A percentile compares a stretch with the other conserved stretches of the same genome.
phyloP scores from a whole-genome alignment of 1,139 yeast genomes.

The Pichia norvegensis region DNA sequence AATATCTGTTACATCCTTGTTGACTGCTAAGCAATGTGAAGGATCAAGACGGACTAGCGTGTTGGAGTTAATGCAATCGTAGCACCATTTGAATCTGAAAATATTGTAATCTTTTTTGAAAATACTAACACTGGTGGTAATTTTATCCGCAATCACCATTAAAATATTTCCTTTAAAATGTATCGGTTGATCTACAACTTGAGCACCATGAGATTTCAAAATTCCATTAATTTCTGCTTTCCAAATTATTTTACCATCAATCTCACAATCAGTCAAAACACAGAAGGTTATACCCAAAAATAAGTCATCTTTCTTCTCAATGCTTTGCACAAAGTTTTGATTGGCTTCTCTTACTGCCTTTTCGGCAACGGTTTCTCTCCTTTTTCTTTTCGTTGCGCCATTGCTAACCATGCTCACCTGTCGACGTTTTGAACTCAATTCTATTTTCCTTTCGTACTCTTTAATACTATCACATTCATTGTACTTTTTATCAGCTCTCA shows the following conservation, averaged over 20 bases:
- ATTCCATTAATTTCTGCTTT: slow-evolving; percentile 32
- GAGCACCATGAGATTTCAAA: slow-evolving; percentile 48
- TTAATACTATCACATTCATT: slow-evolving; percentile 49
- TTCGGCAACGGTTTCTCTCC: not conserved
- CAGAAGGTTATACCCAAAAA: slow-evolving; percentile 33
- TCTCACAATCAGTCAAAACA: slow-evolving; percentile 25
- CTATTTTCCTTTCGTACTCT: slow-evolving; percentile 34
- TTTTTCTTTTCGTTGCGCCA: not conserved
- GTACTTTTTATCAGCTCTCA: slow-evolving; percentile 64
- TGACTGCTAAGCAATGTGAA: slow-evolving; percentile 39
- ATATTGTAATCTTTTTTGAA: slow-evolving; percentile 47
- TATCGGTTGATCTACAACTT: slow-evolving; percentile 17
- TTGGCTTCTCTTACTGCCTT: slow-evolving; percentile 15
- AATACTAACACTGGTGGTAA: slow-evolving; percentile 39
- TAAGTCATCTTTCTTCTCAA: slow-evolving; percentile 17
- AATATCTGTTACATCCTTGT: slow-evolving; percentile 21
- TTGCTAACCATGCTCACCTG: slow-evolving; percentile 8
- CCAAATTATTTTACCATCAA: slow-evolving; percentile 22
- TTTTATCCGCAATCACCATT: slow-evolving; percentile 41
- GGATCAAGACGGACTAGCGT: slow-evolving; percentile 53
- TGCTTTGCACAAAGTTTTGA: slow-evolving; percentile 9
- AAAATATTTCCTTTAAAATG: slow-evolving; percentile 19
- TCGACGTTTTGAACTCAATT: not conserved
- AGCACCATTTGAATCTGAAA: slow-evolving; percentile 62
- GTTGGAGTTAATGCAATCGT: slow-evolving; percentile 48